Evolutionary conservation across 306 rosid species (phyloP), one percentile per base, ranked within the genome.

Genomic region (Prunus mira): DNA sequence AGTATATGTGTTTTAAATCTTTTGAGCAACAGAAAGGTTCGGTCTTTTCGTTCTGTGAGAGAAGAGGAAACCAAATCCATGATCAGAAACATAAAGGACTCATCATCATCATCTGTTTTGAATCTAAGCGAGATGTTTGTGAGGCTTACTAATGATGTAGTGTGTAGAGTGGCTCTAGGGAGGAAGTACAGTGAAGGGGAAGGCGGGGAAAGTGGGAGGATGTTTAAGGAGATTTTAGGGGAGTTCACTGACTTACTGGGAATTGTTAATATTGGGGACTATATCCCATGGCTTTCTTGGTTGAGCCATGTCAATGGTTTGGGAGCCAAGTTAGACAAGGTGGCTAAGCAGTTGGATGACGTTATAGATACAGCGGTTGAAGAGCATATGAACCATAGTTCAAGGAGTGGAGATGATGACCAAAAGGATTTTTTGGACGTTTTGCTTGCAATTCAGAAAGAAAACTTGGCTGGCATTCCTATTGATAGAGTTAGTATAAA

Each of bases 211-310:
- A 81, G 28, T 1, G 82, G 77, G 50, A 46, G 3, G 58, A 68
- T 20, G 10, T 88, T 88, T 1, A 56, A 6, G 25, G 25, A 55
- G 64, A 22, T 88, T 38, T 0, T 89, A 14, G 0, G 3, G 58
- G 78, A 85, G 24, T 79, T 91, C 8, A 28, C 0, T 1, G 82
- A 82, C 52, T 9, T 86, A n/a, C 34, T 88, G 64, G 89, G 93
- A 67, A 2, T 10, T 65, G 49, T 75, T 4, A 20, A 32, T 46
- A 14, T 88, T 4, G 83, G 90, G 19, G 93, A 90, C 4, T 88
- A 30, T 67, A 70, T 90, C 12, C 89, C 91, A 28, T 88, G 88
- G 86, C 82, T 87, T 74, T 82, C 75, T 14, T 90, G 91, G 90
- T n/a, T 87, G 17, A 76, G 65, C 3, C 1, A 20, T 8, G 18